Evolutionary conservation across 2,329 filamentous ascomycete genomes (phyloP), one percentile per base, ranked within the genome.

Genomic region (Zopfia rhizophila): DNA sequence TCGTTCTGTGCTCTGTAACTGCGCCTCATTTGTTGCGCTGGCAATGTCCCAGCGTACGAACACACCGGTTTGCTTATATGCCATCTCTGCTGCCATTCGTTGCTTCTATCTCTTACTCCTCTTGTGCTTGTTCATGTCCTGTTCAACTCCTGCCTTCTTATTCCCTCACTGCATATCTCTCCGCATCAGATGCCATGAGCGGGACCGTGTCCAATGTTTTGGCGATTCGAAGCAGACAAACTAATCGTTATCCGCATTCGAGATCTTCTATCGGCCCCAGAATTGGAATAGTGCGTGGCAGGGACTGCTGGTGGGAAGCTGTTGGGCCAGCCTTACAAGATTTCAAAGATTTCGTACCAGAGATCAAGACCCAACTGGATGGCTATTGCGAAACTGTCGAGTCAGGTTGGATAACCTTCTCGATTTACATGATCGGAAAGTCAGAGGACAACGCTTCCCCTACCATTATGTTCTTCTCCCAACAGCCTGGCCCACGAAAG

Each of bases 351-450:
- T 14, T 38, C 5, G 21, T 5, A n/a, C 14, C 14, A 7, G 6
- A 24, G 10, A 38, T 38, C 21, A 23, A 5, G 22, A 14, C 23
- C 23, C 5, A 23, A 22, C 35, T 38, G 19, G 21, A 38, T 14
- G 21, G 30, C n/a, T 46, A 44, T 17, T 42, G 43, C 14, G 55
- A 55, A 14, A 38, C 49, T 0, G 28, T 54, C 1, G 31, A 45
- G 3, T 12, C 29, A 14, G n/a, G 31, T 18, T 46, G 42, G 25
- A 38, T 56, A 10, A 54, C 45, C 3, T 56, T 47, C 46, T 51
- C 44, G 5, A 48, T 56, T 0, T 56, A 56, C 21, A 55, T 59
- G 53, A 35, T 59, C 30, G 56, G 56, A 3, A 37, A 22, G 6
- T 25, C 32, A 6, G 41, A 29, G 13, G 22, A 44, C 21, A 39